Evolutionary conservation across 768 basidiomycete genomes (phyloP).

Genomic region (Trametes coccinea): DNA sequence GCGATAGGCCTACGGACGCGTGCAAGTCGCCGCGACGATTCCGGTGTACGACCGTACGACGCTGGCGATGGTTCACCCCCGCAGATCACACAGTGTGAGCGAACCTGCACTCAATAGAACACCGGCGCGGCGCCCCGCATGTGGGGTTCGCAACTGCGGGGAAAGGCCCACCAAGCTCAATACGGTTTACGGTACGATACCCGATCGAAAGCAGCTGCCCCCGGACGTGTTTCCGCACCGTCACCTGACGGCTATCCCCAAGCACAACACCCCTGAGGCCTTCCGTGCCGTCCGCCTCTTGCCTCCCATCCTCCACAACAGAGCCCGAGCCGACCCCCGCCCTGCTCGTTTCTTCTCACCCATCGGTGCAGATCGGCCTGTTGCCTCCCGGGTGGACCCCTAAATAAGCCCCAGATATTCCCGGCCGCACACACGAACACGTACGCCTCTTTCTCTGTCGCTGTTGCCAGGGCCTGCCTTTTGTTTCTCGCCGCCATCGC

Average conservation of each 20-base stretch:
- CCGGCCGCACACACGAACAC: background rate
- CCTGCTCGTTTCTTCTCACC: slow-evolving; percentile 5
- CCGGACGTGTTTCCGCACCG: slow-evolving; percentile 3
- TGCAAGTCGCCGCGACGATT: too few species aligned
- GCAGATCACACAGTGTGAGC: background rate
- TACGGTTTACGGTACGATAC: background rate
- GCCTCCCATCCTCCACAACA: slow-evolving; percentile 1
- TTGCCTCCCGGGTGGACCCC: background rate
- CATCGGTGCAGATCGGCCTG: slow-evolving; percentile 16
- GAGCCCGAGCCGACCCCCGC: slow-evolving; percentile 16
- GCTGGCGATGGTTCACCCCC: too few species aligned
- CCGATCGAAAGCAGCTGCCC: slow-evolving; percentile 3
- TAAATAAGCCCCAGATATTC: slow-evolving; percentile 18
- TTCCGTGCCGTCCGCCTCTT: background rate
- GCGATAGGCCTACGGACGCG: background rate
- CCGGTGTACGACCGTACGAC: too few species aligned
- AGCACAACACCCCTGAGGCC: background rate
- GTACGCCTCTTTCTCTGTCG: slow-evolving; percentile 1
- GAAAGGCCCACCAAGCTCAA: background rate
- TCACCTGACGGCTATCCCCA: slow-evolving; percentile 4
- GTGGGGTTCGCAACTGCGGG: background rate
- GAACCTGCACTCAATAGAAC: background rate
- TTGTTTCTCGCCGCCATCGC: background rate
- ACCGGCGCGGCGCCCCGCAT: too few species aligned
- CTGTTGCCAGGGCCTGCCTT: background rate